Base-by-base conservation (phyloP, 371 early-diverging fungal genomes). In the Capillidium rhysosporum region DNA sequence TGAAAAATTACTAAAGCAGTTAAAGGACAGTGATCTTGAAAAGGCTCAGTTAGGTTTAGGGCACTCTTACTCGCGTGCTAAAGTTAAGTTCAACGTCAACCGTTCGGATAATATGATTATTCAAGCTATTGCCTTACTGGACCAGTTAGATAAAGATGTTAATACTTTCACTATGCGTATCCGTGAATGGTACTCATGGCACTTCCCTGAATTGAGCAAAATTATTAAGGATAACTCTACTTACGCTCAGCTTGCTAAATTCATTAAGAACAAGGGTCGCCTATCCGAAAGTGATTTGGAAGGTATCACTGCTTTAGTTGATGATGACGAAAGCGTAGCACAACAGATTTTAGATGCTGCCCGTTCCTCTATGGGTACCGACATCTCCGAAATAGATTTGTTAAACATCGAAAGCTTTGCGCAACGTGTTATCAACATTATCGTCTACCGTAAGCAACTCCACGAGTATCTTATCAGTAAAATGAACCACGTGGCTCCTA, bases 151-250 rank as follows among this genome's bases (percentile, higher is more conserved):
- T 71, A 91, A 88, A 70, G 94, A 93, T 70, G 79, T 93, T 60
- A 95, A 95, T 76, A 86, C 88, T 14, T 92, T 92, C 64, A 78
- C 85, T n/a, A 97, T 97, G 98, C 83, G 93, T 64, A 79, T 89
- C 60, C 84, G 88, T 55, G 96, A 98, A 72, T 95, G 96, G 95
- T 98, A 98, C 71, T 86, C 86, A 46, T 98, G 94, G 95, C 94
- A 95, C 66, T 98, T 96, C 77, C 98, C 98, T 41, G 96, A 98
- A 75, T 75, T 98, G 61, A 79, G 82, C 69, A 91, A 90, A 73
- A 86, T 98, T 57, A 84, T 93, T 58, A 73, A 72, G 60, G 95
- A 96, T 70, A 90, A 92, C 69, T 76, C 75, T 63, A 73, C 79
- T 63, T 98, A 82, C 65, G 94, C 94, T 59, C 77, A 78, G 56